Conservation (phyloP, 306 rosid species). For the Abrus pulchellus region DNA sequence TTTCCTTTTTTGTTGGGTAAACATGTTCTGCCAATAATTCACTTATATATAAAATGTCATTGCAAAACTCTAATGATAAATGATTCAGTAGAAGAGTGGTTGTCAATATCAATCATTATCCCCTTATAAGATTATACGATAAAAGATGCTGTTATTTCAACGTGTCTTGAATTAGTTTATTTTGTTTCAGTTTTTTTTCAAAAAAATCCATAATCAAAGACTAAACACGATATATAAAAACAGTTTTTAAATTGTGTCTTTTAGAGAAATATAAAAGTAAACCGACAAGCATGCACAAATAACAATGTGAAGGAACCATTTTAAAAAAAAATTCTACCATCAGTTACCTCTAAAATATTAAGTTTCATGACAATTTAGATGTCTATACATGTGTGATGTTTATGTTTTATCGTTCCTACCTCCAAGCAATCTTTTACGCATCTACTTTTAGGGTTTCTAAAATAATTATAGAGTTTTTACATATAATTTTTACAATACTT, state of each 20-base stretch:
- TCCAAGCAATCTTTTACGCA: background rate
- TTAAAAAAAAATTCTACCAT: background rate
- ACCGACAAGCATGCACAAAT: background rate
- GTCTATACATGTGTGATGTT: background rate
- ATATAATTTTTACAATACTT: no score
- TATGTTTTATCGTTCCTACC: background rate
- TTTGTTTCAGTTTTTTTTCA: background rate
- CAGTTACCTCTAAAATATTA: background rate
- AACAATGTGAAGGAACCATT: background rate
- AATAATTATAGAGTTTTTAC: no score
- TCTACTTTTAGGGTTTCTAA: background rate
- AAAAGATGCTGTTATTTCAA: constrained; percentile 21
- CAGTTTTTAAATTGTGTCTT: background rate
- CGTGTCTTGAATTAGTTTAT: background rate
- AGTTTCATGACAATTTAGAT: background rate
- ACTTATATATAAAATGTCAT: background rate
- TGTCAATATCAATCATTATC: constrained; percentile 23
- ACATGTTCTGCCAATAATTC: background rate
- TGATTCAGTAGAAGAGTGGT: background rate
- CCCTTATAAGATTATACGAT: background rate
- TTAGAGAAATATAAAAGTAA: background rate
- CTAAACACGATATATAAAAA: background rate
- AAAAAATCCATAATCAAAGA: background rate
- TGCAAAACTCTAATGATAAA: background rate
- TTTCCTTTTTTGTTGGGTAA: background rate